These are phyloP conservation scores for Ilyonectria destructans DNA, from an alignment of 2,329 filamentous ascomycete genomes.

Conservation along the genomic window DNA sequence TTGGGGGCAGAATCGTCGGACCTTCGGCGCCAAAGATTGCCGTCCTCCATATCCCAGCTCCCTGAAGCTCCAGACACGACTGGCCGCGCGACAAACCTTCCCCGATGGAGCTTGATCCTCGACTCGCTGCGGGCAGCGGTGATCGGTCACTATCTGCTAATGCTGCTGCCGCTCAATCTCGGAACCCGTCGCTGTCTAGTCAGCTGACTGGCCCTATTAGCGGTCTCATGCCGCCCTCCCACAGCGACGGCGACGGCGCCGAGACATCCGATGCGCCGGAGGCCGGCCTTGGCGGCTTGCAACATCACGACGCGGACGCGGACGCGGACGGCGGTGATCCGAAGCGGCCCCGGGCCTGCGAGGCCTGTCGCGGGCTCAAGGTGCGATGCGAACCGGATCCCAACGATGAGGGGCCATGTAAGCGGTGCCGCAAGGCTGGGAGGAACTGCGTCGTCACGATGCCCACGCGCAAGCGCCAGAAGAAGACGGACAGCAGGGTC, in stretches of 20 bases:
- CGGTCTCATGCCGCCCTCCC: conserved; percentile 34
- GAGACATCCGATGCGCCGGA: conserved; percentile 46
- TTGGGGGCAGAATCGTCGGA: conserved; percentile 46
- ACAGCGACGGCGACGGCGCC: conserved; percentile 38
- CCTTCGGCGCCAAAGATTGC: conserved; percentile 51
- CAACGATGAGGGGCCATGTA: conserved; percentile 76
- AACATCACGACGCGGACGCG: conserved; percentile 40
- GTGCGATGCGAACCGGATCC: conserved; percentile 88
- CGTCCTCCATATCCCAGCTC: conserved; percentile 44
- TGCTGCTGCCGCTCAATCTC: conserved; percentile 24
- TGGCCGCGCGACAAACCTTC: conserved; percentile 37
- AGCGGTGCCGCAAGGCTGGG: conserved; percentile 86
- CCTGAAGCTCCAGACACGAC: conserved; percentile 31
- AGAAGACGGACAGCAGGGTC: conserved; percentile 92
- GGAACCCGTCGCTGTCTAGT: conserved; percentile 38
- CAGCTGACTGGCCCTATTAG: conserved; percentile 31
- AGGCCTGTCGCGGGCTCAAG: conserved; percentile 83
- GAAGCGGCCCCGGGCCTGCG: conserved; percentile 81
- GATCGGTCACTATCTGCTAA: conserved; percentile 41
- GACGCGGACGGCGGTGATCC: conserved; percentile 61
- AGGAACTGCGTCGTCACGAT: conserved; percentile 84
- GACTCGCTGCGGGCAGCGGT: conserved; percentile 47
- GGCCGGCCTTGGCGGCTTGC: conserved; percentile 37
- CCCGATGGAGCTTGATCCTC: conserved; percentile 56
- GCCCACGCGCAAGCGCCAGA: conserved; percentile 84